Conservation (phyloP, 768 basidiomycete species). For the Termitomyces sp. region DNA sequence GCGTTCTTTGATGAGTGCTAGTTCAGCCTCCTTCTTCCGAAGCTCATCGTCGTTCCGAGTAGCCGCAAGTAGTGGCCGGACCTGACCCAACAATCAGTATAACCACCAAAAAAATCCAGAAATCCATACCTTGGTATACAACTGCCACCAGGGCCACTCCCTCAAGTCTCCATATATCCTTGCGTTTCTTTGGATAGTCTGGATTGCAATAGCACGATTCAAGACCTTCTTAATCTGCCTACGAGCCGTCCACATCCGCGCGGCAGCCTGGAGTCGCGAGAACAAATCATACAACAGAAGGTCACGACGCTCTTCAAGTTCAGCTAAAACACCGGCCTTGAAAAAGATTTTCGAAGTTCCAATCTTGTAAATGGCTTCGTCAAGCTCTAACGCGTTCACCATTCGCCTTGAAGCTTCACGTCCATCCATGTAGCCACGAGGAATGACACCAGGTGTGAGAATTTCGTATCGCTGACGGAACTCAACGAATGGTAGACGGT, state of each 20-base stretch:
- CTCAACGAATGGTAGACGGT: slow-evolving; percentile 93
- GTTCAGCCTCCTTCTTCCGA: slow-evolving; percentile 78
- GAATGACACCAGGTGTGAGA: slow-evolving; percentile 88
- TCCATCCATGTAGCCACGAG: slow-evolving; percentile 96
- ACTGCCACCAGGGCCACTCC: slow-evolving; percentile 99
- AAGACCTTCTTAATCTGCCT: slow-evolving; percentile 93
- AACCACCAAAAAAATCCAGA: background rate
- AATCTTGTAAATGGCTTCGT: slow-evolving; percentile 78
- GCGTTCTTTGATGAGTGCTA: slow-evolving; percentile 72
- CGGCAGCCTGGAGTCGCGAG: slow-evolving; percentile 79
- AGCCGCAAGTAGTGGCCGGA: slow-evolving; percentile 88
- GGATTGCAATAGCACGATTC: slow-evolving; percentile 84
- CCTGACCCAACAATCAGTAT: slow-evolving; percentile 33
- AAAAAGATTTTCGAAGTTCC: slow-evolving; percentile 99
- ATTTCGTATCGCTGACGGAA: slow-evolving; percentile 97
- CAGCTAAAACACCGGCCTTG: slow-evolving; percentile 96
- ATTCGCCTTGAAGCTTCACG: slow-evolving; percentile 90
- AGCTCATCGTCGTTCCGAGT: slow-evolving; percentile 92
- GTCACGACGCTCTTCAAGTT: slow-evolving; percentile 91
- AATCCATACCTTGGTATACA: slow-evolving; percentile 77
- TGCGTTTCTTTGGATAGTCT: slow-evolving; percentile 93
- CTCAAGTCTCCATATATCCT: slow-evolving; percentile 82
- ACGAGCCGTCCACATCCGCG: slow-evolving; percentile 80
- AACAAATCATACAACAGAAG: slow-evolving; percentile 85
- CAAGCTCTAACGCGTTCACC: slow-evolving; percentile 84